These are phyloP conservation scores for Orbilia oligospora DNA, from an alignment of 2,329 filamentous ascomycete genomes.

Conservation along the genomic window DNA sequence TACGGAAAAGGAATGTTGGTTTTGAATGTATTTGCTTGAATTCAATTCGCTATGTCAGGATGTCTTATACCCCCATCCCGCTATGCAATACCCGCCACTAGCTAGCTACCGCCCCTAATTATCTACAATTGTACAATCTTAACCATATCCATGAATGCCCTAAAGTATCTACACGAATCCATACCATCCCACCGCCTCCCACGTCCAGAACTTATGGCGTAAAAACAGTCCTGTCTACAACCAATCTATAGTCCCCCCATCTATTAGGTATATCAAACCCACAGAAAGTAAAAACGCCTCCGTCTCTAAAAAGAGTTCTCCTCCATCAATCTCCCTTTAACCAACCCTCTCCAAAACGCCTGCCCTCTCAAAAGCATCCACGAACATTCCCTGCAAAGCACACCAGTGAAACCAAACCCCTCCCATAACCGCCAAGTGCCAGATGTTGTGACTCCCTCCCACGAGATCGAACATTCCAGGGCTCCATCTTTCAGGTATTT, in stretches of 20 bases:
- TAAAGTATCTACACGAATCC: conserved; percentile 27
- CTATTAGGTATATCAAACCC: neutral
- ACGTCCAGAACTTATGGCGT: no score
- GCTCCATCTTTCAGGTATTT: conserved; percentile 91
- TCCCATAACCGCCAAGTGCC: conserved; percentile 93
- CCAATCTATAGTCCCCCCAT: conserved; percentile 4
- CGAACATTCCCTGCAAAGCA: conserved; percentile 96
- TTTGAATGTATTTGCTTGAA: no score
- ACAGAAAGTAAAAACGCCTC: conserved; percentile 1
- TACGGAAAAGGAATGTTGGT: no score
- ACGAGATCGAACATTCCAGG: conserved; percentile 96
- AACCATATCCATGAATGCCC: neutral
- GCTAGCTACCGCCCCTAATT: neutral
- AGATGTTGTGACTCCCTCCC: conserved; percentile 95
- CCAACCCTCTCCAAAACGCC: conserved; percentile 66
- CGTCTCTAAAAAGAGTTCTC: neutral
- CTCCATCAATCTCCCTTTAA: neutral
- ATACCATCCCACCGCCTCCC: neutral
- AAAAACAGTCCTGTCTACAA: conserved; percentile 4
- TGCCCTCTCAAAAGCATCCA: conserved; percentile 79
- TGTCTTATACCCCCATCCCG: no score
- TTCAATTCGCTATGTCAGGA: neutral
- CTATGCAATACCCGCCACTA: neutral
- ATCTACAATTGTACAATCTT: neutral
- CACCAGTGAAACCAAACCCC: conserved; percentile 98